Percentiles rank a stretch among this genome's conserved stretches.
These are phyloP conservation scores for Petunia axillaris DNA, from an alignment of 257 asterid species.

Conservation along the genomic window DNA sequence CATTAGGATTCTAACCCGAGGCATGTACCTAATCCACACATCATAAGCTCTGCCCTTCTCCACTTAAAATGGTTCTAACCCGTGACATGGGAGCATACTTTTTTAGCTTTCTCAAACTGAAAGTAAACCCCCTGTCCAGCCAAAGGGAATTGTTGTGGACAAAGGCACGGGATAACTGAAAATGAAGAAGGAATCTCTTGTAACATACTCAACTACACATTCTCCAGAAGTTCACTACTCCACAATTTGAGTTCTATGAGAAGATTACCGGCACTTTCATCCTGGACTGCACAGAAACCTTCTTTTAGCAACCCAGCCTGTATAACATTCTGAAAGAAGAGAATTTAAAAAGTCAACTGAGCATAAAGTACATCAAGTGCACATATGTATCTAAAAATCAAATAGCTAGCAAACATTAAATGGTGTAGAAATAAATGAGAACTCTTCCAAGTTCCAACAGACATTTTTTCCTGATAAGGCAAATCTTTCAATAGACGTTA, in stretches of 20 bases:
- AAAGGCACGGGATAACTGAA: neutral
- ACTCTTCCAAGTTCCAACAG: neutral
- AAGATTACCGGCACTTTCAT: constrained; percentile 91
- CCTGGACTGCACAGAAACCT: constrained; percentile 93
- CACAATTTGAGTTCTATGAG: neutral
- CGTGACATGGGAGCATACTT: neutral
- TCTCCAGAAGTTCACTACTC: neutral
- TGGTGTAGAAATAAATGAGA: neutral
- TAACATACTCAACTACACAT: constrained; percentile 5
- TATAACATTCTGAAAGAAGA: constrained; percentile 59
- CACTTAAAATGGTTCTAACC: too few relatives aligned
- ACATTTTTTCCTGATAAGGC: too few relatives aligned
- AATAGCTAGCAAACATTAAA: constrained; percentile 25
- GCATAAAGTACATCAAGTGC: constrained; percentile 24
- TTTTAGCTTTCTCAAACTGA: neutral
- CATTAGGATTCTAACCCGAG: too few relatives aligned
- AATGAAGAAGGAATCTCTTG: constrained; percentile 11
- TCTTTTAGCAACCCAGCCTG: constrained; percentile 85
- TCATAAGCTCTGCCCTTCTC: too few relatives aligned
- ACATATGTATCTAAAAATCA: neutral
- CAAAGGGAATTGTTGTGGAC: neutral
- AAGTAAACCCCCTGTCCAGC: neutral
- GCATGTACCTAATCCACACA: too few relatives aligned
- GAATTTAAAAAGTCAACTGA: constrained; percentile 31
- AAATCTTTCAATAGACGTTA: neutral